phyloP scores from a whole-genome alignment of 441 rosid genomes.

The Syzygium malaccense region DNA sequence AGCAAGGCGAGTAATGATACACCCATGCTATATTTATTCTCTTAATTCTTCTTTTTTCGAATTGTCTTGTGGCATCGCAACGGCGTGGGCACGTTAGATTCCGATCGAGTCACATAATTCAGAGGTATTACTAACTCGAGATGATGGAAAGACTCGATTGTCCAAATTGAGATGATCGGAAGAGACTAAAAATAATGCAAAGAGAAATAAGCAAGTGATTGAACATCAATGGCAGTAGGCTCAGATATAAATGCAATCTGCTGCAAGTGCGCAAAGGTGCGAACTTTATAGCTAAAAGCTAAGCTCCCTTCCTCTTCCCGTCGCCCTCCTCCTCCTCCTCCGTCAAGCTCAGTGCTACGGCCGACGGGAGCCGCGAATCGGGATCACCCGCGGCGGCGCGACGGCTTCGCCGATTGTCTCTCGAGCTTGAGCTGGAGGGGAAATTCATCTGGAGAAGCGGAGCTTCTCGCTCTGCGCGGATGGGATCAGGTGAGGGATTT shows the following conservation, averaged over 20 bases:
- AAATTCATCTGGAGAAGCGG: not conserved
- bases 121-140: not conserved
- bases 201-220: not conserved
- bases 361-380: not conserved
- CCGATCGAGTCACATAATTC: not conserved
- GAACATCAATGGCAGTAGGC: not conserved
- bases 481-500: not conserved
- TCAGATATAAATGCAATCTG: not conserved
- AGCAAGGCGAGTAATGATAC: too few relatives aligned
- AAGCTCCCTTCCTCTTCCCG: not conserved
- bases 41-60: too few relatives aligned
- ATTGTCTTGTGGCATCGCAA: not conserved
- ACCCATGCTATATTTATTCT: too few relatives aligned
- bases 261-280: not conserved
- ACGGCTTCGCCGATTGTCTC: not conserved
- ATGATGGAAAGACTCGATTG: not conserved
- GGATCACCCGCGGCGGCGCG: not conserved
- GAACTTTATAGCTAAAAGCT: not conserved
- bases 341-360: not conserved
- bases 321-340: not conserved
- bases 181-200: not conserved
- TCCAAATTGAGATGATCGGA: not conserved
- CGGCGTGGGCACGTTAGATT: not conserved
- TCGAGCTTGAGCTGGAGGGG: not conserved
- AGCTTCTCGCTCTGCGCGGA: not conserved